Conservation (phyloP, 2,329 filamentous ascomycete species). For the Nakataea oryzae region DNA sequence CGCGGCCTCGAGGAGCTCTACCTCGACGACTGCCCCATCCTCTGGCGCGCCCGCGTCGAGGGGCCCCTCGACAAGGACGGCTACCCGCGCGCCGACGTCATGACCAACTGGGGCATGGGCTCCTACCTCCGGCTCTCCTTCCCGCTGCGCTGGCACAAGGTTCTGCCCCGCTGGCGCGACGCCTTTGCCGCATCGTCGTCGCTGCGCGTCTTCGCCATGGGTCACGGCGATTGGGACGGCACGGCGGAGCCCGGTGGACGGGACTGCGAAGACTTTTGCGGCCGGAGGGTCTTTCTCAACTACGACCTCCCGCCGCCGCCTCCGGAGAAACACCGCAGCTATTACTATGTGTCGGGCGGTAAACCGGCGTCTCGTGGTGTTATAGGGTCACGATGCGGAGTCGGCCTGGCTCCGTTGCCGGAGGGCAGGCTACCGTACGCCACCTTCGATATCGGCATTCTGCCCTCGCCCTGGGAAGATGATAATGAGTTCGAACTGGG, state of each 20-base stretch:
- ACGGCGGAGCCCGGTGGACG: background rate
- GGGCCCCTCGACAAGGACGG: background rate
- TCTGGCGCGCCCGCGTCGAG: conserved; percentile 3
- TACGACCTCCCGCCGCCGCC: background rate
- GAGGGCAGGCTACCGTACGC: background rate
- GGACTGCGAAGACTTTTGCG: background rate
- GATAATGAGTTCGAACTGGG: background rate
- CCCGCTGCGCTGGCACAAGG: background rate
- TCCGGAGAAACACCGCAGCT: no score
- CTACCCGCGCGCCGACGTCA: background rate
- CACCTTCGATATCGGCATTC: background rate
- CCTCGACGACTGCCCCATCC: conserved; percentile 30
- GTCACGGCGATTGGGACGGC: background rate
- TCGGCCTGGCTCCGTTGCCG: background rate
- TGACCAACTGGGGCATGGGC: background rate
- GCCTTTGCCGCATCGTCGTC: background rate
- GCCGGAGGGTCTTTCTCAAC: background rate
- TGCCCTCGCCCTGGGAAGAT: background rate
- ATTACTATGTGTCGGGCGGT: no score
- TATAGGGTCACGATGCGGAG: no score
- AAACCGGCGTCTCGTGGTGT: no score
- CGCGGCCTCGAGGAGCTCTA: conserved; percentile 27
- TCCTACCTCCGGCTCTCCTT: background rate
- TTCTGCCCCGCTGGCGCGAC: background rate
- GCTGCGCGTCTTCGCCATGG: background rate